A percentile compares a stretch with the other conserved stretches of the same genome.
phyloP scores from a whole-genome alignment of 140 eudicot species.

The Anethum foeniculum region DNA sequence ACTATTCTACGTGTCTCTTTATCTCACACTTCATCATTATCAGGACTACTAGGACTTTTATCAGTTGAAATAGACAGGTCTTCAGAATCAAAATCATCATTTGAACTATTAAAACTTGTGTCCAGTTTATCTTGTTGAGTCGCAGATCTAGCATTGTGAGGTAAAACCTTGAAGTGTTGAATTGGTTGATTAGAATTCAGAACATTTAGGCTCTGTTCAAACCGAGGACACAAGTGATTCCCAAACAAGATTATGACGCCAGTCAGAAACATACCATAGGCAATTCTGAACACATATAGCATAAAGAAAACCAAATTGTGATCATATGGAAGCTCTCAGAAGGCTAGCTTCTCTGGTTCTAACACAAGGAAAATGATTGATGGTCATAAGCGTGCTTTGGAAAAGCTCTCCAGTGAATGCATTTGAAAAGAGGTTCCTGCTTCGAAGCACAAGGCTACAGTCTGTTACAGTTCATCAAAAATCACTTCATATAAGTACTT shows the following conservation, averaged over 20 bases:
- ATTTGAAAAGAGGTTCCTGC: neutral
- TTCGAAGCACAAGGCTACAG: neutral
- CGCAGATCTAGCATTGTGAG: conserved; percentile 49
- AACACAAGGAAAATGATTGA: neutral
- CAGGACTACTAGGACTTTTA: conserved; percentile 8
- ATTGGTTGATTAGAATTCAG: conserved; percentile 19
- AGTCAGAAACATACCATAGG: neutral
- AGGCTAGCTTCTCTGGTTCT: neutral
- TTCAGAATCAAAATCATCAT: conserved; percentile 13
- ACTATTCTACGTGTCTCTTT: neutral
- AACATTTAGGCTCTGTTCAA: neutral
- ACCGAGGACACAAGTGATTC: neutral
- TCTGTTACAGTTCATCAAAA: neutral
- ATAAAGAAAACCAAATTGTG: neutral
- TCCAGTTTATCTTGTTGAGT: conserved; percentile 19
- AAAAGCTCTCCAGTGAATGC: neutral
- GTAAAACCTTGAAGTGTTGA: conserved; percentile 55
- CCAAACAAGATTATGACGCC: neutral
- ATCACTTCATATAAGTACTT: no score
- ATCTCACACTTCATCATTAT: conserved; percentile 15
- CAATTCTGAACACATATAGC: neutral
- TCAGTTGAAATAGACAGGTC: conserved; percentile 14
- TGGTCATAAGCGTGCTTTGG: neutral
- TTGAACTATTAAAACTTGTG: neutral
- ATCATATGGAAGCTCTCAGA: neutral